Percentiles rank a stretch among this genome's conserved stretches.
Evolutionary conservation across 805 yeast species (phyloP).

Genomic region (Debaryomyces tyrocola): DNA sequence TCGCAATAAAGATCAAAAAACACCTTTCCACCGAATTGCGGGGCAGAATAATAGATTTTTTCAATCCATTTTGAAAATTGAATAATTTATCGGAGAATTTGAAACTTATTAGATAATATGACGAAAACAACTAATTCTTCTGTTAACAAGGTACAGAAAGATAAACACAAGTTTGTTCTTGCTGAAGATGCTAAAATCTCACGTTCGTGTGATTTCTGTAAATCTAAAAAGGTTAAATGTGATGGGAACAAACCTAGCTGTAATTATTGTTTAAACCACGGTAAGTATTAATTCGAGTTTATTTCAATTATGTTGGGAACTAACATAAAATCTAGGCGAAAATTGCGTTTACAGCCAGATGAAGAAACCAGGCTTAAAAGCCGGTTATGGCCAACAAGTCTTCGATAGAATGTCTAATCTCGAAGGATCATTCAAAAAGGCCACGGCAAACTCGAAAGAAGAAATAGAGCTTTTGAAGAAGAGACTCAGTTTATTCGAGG

Average conservation of each 20-base stretch:
- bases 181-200: conserved; percentile 5
- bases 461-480: conserved; percentile 8
- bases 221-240: conserved; percentile 15
- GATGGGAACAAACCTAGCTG: conserved; percentile 14
- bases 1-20: not conserved
- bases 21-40: not conserved
- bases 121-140: not conserved
- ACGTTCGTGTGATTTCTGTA: conserved; percentile 17
- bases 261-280: conserved; percentile 11
- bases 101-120: not conserved
- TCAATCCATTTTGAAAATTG: not conserved
- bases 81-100: not conserved
- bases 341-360: conserved; percentile 14
- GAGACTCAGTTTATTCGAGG: conserved; percentile 6
- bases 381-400: conserved; percentile 19
- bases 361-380: conserved; percentile 17
- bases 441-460: conserved; percentile 5
- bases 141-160: not conserved
- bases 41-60: not conserved
- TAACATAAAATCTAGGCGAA: not conserved
- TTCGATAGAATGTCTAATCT: conserved; percentile 11
- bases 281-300: not conserved
- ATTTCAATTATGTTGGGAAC: no score
- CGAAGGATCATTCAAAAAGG: not conserved
- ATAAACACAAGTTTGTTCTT: not conserved